Evolutionary conservation across 805 yeast genomes (phyloP), one percentile per base, ranked within the genome.

Genomic region (Metschnikowia arizonensis): DNA sequence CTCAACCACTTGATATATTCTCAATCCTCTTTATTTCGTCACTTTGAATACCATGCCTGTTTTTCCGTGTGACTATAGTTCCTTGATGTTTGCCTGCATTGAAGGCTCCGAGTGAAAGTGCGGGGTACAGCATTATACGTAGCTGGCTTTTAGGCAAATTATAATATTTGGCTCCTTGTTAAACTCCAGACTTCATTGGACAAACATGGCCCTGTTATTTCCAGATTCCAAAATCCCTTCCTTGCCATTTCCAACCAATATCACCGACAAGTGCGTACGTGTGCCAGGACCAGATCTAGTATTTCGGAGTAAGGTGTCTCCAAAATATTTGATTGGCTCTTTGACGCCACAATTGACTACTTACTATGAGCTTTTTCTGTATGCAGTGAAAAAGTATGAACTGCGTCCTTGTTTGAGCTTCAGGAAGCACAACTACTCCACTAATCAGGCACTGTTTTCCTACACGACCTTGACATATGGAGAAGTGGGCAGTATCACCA

Each of bases 381-480:
- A 49, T 15, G 50, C 72, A 3, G 65, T 55, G 9, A 32, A 46
- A 7, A 35, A 49, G 33, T 54, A 52, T 35, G 57, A 61, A 1
- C 60, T 66, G 30, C 41, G 53, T 3, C 66, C 68, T 2, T 67
- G 70, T 45, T 56, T 77, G 17, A 75, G 74, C 3, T 59, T 54
- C 25, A 57, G 79, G 39, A 58, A 58, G 31, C 66, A 62, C 47
- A 56, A 70, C 57, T 54, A 64, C n/a, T 56, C 53, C 4, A 56
- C 68, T 2, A 64, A 68, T 12, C 28, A 28, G 18, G 31, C 48
- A 8, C 59, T 55, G 14, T 63, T 68, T 18, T 43, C 57, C 28
- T 83, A 72, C 64, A 61, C 70, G 3, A 72, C 65, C 56, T 65
- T 73, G 33, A 60, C 76, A 2, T 82, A 72, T 55, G 54, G 48